Evolutionary conservation across 441 rosid genomes (phyloP), one percentile per base, ranked within the genome.

Genomic region (Breynia disticha): DNA sequence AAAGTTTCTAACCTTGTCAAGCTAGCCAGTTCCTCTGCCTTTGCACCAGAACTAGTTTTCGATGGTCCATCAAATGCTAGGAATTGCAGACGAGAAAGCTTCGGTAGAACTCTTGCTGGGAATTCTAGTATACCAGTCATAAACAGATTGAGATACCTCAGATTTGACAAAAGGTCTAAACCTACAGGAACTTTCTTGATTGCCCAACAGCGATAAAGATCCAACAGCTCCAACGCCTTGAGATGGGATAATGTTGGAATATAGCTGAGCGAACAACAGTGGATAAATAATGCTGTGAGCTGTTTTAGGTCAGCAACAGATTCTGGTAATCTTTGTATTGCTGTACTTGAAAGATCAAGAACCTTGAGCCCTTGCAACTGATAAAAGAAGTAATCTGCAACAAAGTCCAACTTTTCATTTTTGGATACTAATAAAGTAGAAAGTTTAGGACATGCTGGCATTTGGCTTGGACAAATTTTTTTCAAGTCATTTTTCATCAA

Each of bases 261-360:
- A 1, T 14, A 1, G 9, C 4, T 0, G 16, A 64, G 35, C 0
- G 21, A 2, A 7, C 67, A 70, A 0, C 1, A 0, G 3, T 7
- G 1, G n/a, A 57, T 57, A 18, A 54, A 1, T 12, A 70, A 17
- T 24, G 67, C 45, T 20, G 8, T 54, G 16, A 65, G 66, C 24
- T 46, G 56, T 4, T 2, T 44, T 56, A 70, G 38, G 22, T 52
- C 16, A 15, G 59, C 43, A 13, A 69, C 18, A 1, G 69, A 69
- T 37, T 48, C 13, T 1, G 69, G 70, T 56, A 65, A 46, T 1
- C 0, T 11, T 19, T 37, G 1, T 7, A 65, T 46, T 0, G 0
- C 2, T 0, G 67, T 45, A 11, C 0, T 6, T 11, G 64, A 57
- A 39, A 66, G 52, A 49, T 66, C 21, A 10, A 70, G 44, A 66